Evolutionary conservation across 169 alveolate species (phyloP), one percentile per base, ranked within the genome.

Genomic region (Cryptosporidium canis): DNA sequence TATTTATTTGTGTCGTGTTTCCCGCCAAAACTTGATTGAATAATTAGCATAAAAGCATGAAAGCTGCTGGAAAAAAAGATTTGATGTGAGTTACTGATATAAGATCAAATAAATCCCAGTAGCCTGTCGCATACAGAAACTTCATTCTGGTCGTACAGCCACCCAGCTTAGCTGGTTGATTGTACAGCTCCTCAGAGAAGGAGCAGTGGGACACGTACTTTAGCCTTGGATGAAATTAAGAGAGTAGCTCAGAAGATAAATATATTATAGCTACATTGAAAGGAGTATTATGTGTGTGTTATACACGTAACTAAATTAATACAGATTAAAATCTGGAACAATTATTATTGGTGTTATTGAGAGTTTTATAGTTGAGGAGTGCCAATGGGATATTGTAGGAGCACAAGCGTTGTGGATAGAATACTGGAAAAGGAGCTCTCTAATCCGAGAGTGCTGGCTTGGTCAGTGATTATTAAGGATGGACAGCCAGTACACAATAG

Each of bases 401-500:
- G 33, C 18, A 51, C n/a, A 21, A 51, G 1, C 8, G 24, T 51
- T 21, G 0, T 66, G 8, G 55, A 77, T n/a, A 77, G 24, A 35
- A 39, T 48, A 61, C 63, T 61, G 11, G 87, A 77, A 29, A 43
- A 61, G 27, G 87, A 77, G 61, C 45, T 77, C 21, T 58, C 31
- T 35, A 77, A 43, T 39, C 87, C 87, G 31, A 31, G 87, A 44
- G 61, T 77, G 31, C 37, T 77, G 12, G 87, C 58, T 12, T 77
- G 87, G 68, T 77, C 87, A 1, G 63, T 77, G 37, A 77, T 77
- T 33, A 58, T 77, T 63, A 55, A 77, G 29, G 72, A 77, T 77
- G 63, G 47, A 2, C 35, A 21, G 8, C 87, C 87, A 18, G 35
- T 70, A 12, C 37, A 70, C 24, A 21, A 67, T 27, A 70, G 29